Evolutionary conservation across 2,329 filamentous ascomycete species (phyloP).

Genomic region (Stachybotrys chartarum): DNA sequence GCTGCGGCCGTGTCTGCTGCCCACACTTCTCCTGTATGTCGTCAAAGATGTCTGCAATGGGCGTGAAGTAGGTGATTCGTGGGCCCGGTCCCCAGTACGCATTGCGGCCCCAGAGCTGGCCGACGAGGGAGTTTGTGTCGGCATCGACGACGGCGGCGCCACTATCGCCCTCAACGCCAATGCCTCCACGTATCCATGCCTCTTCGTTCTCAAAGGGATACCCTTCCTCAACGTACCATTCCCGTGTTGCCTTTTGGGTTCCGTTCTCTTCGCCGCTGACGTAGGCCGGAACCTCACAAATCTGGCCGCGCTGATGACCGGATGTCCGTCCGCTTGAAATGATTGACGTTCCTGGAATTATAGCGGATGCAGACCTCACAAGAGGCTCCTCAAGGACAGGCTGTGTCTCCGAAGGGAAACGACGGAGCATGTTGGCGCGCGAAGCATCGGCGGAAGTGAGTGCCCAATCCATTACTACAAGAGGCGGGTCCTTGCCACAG

Average conservation of each 20-base stretch:
- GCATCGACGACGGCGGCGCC: conserved; percentile 35
- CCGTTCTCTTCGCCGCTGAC: conserved; percentile 30
- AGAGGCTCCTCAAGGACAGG: conserved; percentile 22
- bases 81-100: conserved; percentile 34
- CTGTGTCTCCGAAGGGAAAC: conserved; percentile 27
- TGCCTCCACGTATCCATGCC: conserved; percentile 36
- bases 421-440: conserved; percentile 33
- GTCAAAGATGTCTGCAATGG: conserved; percentile 35
- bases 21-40: conserved; percentile 38
- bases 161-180: conserved; percentile 36
- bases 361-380: conserved; percentile 19
- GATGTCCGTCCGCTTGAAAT: conserved; percentile 35
- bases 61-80: conserved; percentile 34
- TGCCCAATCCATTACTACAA: conserved; percentile 37
- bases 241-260: conserved; percentile 33
- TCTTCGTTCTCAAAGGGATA: conserved; percentile 29
- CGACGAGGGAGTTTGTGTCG: conserved; percentile 29
- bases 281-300: conserved; percentile 36
- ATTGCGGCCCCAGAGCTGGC: conserved; percentile 38
- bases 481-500: conserved; percentile 27
- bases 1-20: conserved; percentile 27
- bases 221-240: conserved; percentile 38
- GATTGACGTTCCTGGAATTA: conserved; percentile 27
- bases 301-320: conserved; percentile 31
- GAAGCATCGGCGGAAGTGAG: conserved; percentile 26